Evolutionary conservation across 148 eudicot species (phyloP).

Genomic region (Mesembryanthemum crystallinum): DNA sequence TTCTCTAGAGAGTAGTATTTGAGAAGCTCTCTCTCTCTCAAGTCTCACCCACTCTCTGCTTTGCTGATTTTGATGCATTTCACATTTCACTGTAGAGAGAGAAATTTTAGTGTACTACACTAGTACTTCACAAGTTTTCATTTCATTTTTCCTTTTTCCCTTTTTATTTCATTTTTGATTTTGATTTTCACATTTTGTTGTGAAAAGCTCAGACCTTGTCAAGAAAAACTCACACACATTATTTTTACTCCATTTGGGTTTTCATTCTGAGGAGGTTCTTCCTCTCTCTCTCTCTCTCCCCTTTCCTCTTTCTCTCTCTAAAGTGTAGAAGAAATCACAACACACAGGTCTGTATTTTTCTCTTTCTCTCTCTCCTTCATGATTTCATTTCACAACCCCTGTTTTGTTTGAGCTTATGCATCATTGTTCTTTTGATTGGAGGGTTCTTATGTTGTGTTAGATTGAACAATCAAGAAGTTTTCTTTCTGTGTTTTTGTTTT

Average conservation of each 20-base stretch:
- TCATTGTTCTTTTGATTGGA: not conserved
- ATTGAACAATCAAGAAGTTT: not conserved
- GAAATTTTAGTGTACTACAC: conserved; percentile 25
- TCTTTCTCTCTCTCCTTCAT: conserved; percentile 12
- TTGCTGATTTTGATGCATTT: conserved; percentile 71
- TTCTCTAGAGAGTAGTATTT: conserved; percentile 34
- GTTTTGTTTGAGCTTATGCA: not conserved
- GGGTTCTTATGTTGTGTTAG: not conserved
- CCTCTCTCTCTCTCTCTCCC: not conserved
- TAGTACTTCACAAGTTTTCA: conserved; percentile 42
- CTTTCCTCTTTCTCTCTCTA: conserved; percentile 2
- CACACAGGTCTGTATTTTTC: not conserved
- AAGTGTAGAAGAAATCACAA: not conserved
- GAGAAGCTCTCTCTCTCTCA: conserved; percentile 48
- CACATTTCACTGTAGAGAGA: conserved; percentile 22
- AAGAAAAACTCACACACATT: conserved; percentile 13
- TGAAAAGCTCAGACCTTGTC: conserved; percentile 16
- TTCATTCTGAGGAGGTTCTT: not conserved
- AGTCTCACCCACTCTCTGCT: conserved; percentile 15
- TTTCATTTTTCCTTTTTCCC: conserved; percentile 1
- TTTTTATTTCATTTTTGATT: conserved; percentile 5
- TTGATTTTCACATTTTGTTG: no score
- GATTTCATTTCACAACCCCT: not conserved
- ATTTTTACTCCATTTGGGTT: conserved; percentile 20
- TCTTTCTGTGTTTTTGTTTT: not conserved